Evolutionary conservation across 2,329 filamentous ascomycete genomes (phyloP).

Genomic region (Curvularia sp.): DNA sequence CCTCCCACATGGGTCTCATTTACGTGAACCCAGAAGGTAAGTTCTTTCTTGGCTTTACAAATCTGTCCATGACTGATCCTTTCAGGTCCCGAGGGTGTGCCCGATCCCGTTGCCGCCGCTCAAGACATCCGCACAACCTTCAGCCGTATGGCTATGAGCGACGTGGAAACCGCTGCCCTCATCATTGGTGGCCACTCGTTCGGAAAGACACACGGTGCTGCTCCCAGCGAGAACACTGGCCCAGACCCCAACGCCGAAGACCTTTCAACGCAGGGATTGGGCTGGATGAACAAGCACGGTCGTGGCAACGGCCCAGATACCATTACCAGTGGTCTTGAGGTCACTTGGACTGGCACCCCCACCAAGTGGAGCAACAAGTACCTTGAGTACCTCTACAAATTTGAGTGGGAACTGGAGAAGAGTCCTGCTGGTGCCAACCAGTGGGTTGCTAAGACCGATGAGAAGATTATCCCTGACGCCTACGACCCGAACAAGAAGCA

Average conservation of each 20-base stretch:
- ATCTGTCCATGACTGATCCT: slow-evolving; percentile 8
- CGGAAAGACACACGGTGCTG: slow-evolving; percentile 82
- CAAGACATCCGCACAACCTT: slow-evolving; percentile 78
- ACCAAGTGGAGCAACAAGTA: slow-evolving; percentile 78
- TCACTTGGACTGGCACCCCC: slow-evolving; percentile 79
- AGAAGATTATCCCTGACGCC: slow-evolving; percentile 73
- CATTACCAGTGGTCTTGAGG: slow-evolving; percentile 79
- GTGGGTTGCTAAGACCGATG: slow-evolving; percentile 75
- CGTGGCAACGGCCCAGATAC: slow-evolving; percentile 74
- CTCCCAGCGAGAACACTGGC: slow-evolving; percentile 67
- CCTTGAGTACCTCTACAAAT: slow-evolving; percentile 79
- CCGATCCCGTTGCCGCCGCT: slow-evolving; percentile 73
- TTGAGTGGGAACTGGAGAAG: slow-evolving; percentile 79
- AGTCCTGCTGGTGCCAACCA: slow-evolving; percentile 78
- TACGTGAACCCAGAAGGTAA: slow-evolving; percentile 76
- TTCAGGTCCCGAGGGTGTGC: slow-evolving; percentile 71
- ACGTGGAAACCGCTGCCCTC: slow-evolving; percentile 80
- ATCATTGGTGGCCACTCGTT: slow-evolving; percentile 82
- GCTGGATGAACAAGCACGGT: slow-evolving; percentile 71
- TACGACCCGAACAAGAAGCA: slow-evolving; percentile 75
- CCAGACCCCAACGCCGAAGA: slow-evolving; percentile 70
- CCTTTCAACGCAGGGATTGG: slow-evolving; percentile 73
- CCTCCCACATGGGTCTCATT: slow-evolving; percentile 78
- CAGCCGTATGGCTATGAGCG: slow-evolving; percentile 81
- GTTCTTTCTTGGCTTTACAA: not conserved